These are phyloP conservation scores for Olyra latifolia DNA, from an alignment of 176 grass and related monocot species.

Conservation along the genomic window DNA sequence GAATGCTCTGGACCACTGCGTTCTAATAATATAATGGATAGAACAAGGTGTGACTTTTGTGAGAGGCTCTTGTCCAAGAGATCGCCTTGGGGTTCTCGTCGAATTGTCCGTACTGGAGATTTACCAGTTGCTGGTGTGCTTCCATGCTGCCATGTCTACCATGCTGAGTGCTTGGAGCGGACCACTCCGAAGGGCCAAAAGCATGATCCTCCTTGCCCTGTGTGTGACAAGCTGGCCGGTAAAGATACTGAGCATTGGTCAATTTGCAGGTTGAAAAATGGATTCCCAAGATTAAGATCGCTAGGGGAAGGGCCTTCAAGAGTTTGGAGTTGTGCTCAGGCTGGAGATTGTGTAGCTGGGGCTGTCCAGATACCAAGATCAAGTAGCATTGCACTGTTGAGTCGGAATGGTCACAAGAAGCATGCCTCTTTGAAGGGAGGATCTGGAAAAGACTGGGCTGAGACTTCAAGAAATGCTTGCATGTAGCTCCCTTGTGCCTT, in stretches of 20 bases:
- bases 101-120: constrained; percentile 70
- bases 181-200: constrained; percentile 62
- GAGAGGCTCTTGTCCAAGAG: constrained; percentile 59
- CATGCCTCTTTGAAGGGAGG: constrained; percentile 45
- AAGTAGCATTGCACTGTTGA: constrained; percentile 25
- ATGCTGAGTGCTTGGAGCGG: constrained; percentile 78
- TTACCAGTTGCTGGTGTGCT: constrained; percentile 68
- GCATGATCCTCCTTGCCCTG: constrained; percentile 69
- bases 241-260: constrained; percentile 62
- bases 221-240: constrained; percentile 57
- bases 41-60: constrained; percentile 62
- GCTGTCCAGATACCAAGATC: constrained; percentile 46
- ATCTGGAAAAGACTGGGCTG: constrained; percentile 27
- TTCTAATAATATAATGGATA: constrained; percentile 28
- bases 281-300: constrained; percentile 62
- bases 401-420: constrained; percentile 44
- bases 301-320: constrained; percentile 66
- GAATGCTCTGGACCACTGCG: constrained; percentile 15
- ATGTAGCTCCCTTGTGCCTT: constrained; percentile 8
- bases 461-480: constrained; percentile 31
- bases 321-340: constrained; percentile 68
- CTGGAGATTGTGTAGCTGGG: constrained; percentile 48
- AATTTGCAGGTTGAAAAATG: constrained; percentile 67
- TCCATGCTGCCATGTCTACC: constrained; percentile 77
- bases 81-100: constrained; percentile 68